Conservation (phyloP, 108 stramenopile species). For the Bacterosira constricta region DNA sequence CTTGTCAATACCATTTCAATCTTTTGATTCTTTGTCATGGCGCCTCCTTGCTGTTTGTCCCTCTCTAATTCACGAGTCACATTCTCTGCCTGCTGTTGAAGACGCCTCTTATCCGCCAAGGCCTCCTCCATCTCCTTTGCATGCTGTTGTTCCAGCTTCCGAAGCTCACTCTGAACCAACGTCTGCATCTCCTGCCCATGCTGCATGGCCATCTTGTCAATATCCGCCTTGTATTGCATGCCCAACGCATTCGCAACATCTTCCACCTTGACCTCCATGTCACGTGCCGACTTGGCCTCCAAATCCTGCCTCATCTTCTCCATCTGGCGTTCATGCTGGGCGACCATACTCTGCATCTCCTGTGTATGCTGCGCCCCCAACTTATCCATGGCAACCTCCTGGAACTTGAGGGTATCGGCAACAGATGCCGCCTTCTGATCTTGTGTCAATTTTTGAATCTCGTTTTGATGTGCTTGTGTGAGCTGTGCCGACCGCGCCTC, state of each 20-base stretch:
- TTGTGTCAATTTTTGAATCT: conserved; percentile 18
- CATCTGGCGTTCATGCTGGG: conserved; percentile 15
- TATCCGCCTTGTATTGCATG: conserved; percentile 4
- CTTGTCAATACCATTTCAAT: conserved; percentile 37
- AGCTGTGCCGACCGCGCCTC: conserved; percentile 16
- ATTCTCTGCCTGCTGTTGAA: conserved; percentile 21
- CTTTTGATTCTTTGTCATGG: conserved; percentile 21
- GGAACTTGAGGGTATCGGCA: conserved; percentile 25
- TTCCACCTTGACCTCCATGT: conserved; percentile 10
- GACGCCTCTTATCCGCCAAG: conserved; percentile 22
- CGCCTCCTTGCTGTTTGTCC: not conserved
- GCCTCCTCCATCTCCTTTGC: conserved; percentile 33
- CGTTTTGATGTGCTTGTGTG: conserved; percentile 17
- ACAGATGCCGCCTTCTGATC: conserved; percentile 19
- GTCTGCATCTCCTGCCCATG: conserved; percentile 26
- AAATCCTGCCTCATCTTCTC: conserved; percentile 12
- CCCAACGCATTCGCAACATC: conserved; percentile 5
- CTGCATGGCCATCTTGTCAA: conserved; percentile 1
- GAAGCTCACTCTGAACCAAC: conserved; percentile 17
- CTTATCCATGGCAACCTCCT: conserved; percentile 24
- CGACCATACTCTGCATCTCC: conserved; percentile 6
- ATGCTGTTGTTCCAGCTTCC: conserved; percentile 33
- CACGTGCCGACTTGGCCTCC: not conserved
- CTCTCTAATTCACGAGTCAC: conserved; percentile 18
- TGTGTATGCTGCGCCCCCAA: conserved; percentile 1